Evolutionary conservation across 495 filamentous ascomycete genomes (phyloP), one percentile per base, ranked within the genome.

Genomic region (Chaetomium cochliodes): DNA sequence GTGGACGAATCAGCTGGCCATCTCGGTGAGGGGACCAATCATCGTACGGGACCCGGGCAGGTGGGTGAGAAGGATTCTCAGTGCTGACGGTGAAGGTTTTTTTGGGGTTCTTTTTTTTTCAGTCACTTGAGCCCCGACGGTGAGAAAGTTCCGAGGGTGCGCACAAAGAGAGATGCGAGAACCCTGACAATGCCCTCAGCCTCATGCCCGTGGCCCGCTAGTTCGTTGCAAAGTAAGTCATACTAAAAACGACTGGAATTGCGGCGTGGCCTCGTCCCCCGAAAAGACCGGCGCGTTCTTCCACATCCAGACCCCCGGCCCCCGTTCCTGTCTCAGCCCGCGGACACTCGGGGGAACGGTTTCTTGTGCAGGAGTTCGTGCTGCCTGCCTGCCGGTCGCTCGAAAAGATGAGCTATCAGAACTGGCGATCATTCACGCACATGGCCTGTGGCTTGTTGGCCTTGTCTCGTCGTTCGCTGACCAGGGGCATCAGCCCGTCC

Each of bases 21-120:
- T 44, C 20, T 63, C 62, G 53, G 62, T 64, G 54, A 58, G 44
- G 11, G 44, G 18, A 15, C 62, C 62, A 64, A 58, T 64, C 62
- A 63, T 33, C 25, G 11, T 37, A 7, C 33, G 1, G 28, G 39
- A 16, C 50, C 33, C 33, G 1, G 33, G 8, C 33, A 37, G 33
- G 33, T 37, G 26, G 51, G 51, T 15, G 59, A 37, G 18, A 8
- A 63, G 37, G 41, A 46, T 55, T 55, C 22, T 20, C 7, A 4
- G 15, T 42, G 20, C 51, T 46, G 52, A 22, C 33, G 39, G 12
- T 26, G 47, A 60, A 60, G 16, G 54, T 23, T 57, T 28, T 37
- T 37, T 37, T 37, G 1, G 33, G 33, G 5, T 37, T 12, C 9
- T 37, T 37, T 37, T 37, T 37, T 39, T 57, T 23, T 42, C 30